Percentiles rank a stretch among this genome's conserved stretches.
Conservation (phyloP, 2,329 filamentous ascomycete species). For the Aspergillus sp. region DNA sequence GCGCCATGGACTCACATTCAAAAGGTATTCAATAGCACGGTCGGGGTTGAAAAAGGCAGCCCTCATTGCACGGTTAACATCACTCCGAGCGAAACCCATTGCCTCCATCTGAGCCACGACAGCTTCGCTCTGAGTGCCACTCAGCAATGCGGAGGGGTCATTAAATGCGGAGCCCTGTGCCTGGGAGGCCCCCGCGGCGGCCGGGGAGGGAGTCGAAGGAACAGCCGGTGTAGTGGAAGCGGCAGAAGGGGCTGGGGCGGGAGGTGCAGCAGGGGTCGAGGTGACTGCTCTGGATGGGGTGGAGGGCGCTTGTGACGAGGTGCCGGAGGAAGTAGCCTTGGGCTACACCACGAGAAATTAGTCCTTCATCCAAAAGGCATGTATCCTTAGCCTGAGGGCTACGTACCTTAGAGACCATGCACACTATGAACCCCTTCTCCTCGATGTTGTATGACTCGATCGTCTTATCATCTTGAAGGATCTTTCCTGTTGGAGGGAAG, state of each 20-base stretch:
- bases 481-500: conserved; percentile 70
- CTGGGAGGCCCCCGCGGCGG: conserved; percentile 49
- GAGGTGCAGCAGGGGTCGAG: conserved; percentile 50
- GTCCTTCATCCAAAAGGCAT: conserved; percentile 14
- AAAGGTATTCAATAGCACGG: conserved; percentile 91
- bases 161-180: conserved; percentile 54
- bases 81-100: conserved; percentile 88
- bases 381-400: background rate
- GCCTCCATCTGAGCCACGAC: conserved; percentile 92
- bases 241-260: conserved; percentile 54
- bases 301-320: conserved; percentile 40
- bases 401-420: conserved; percentile 91
- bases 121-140: conserved; percentile 78
- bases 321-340: conserved; percentile 59
- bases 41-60: conserved; percentile 97
- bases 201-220: conserved; percentile 52
- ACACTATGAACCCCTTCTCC: conserved; percentile 99
- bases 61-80: conserved; percentile 92
- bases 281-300: conserved; percentile 42
- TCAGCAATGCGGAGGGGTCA: conserved; percentile 78
- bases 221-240: conserved; percentile 45
- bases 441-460: conserved; percentile 97
- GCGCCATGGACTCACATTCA: conserved; percentile 65
- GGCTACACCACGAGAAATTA: conserved; percentile 55
- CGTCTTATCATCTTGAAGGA: conserved; percentile 95